Percentiles rank a stretch among this genome's conserved stretches.
phyloP scores from a whole-genome alignment of 495 filamentous ascomycete genomes.

The Parathielavia hyrcaniae region DNA sequence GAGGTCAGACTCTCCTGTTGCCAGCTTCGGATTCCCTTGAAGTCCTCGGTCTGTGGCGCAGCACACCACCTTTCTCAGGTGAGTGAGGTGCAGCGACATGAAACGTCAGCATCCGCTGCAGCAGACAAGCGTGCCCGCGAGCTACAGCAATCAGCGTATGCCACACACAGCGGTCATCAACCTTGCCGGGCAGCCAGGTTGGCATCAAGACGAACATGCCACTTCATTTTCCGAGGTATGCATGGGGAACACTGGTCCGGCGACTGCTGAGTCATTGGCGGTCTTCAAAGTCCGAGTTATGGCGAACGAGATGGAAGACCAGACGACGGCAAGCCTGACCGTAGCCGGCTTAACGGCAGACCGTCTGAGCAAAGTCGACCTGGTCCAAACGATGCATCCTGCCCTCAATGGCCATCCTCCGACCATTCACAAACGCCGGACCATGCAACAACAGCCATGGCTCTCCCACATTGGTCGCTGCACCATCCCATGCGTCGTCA shows the following conservation, averaged over 20 bases:
- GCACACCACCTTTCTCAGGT: not conserved
- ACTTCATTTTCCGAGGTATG: not conserved
- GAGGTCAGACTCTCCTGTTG: not conserved
- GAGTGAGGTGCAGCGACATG: constrained; percentile 1
- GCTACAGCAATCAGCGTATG: constrained; percentile 23
- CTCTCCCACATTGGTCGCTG: constrained; percentile 9
- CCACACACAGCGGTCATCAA: constrained; percentile 18
- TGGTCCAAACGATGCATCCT: not conserved
- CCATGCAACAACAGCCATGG: not conserved
- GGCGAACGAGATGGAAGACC: not conserved
- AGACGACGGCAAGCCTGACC: too few relatives aligned
- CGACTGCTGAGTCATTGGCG: constrained; percentile 4
- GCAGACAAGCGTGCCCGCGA: not conserved
- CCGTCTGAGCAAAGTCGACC: not conserved
- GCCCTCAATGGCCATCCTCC: not conserved
- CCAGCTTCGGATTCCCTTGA: not conserved
- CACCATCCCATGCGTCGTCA: not conserved
- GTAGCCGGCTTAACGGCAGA: too few relatives aligned
- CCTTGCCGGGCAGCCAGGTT: not conserved
- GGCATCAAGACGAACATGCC: not conserved
- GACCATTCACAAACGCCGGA: constrained; percentile 1
- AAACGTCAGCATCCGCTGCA: constrained; percentile 10
- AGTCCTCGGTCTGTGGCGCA: not conserved
- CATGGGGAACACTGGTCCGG: constrained; percentile 16
- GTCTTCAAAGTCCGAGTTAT: not conserved